Base-by-base conservation (phyloP, 495 filamentous ascomycete species). In the Cairneyella variabilis region DNA sequence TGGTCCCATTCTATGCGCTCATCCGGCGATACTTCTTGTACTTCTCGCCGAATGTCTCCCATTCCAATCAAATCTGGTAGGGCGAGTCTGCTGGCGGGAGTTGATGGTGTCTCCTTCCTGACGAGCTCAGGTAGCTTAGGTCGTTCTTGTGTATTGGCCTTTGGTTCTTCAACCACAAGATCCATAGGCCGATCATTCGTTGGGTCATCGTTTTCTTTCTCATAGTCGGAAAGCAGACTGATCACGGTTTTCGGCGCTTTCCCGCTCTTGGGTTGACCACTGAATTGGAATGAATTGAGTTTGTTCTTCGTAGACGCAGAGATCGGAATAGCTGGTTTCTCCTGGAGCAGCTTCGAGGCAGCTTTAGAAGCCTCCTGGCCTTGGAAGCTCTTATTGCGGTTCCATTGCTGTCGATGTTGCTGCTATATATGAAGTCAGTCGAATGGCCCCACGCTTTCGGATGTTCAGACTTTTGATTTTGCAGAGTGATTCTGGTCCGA, bases 1-100 rank as follows among this genome's bases (percentile, higher is more conserved):
- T 82, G 74, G 38, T 86, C 76, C 88, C 88, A 91, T n/a, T 78
- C 73, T 21, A 90, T 74, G 56, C 84, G 79, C 49, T 91, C 88
- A 52, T 88, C 83, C 0, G 86, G 84, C 7, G 86, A 86, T 71
- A 48, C 67, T 58, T 46, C 64, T 64, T 43, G 68, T 64, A 23
- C 65, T 63, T 40, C 63, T 62, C 37, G 69, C 69, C 45, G 73
- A 64, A 64, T 61, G 44, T 91, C 88, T 32, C 78, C 73, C 61
- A 84, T 83, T 37, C 85, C 83, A 53, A 97, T 85, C 18, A 97
- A 72, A 54, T 95, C 90, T 26, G 84, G 83, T 57, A 96, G 79
- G 39, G 88, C 80, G 28, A 95, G 72, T 38, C 86, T 78, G 25
- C 82, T 80, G 16, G 83, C 80, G 0, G 92, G 92, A 2, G 92